Conservation (phyloP, 768 basidiomycete genomes). For the Boletus patriciae region DNA sequence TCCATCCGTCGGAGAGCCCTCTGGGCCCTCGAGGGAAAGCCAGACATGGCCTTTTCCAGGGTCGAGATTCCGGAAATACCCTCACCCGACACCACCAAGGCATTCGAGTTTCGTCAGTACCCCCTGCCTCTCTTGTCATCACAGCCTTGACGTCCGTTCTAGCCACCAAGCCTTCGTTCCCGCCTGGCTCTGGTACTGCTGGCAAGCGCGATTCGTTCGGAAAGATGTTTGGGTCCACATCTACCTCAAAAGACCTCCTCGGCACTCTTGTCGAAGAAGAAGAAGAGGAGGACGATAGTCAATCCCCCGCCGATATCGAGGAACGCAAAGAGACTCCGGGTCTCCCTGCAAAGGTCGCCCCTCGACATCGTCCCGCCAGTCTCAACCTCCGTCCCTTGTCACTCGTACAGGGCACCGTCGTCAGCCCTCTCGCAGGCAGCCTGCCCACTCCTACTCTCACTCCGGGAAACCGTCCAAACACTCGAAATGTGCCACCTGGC, state of each 20-base stretch:
- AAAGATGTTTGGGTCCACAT: constrained; percentile 60
- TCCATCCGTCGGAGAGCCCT: constrained; percentile 81
- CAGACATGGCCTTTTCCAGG: constrained; percentile 64
- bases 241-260: constrained; percentile 72
- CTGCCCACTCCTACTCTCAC: constrained; percentile 57
- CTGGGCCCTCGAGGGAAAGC: constrained; percentile 84
- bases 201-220: constrained; percentile 80
- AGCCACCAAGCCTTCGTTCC: constrained; percentile 65
- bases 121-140: constrained; percentile 1
- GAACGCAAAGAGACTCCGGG: constrained; percentile 17
- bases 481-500: constrained; percentile 37
- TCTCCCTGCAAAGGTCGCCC: constrained; percentile 39
- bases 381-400: constrained; percentile 71
- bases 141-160: neutral
- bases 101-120: constrained; percentile 68
- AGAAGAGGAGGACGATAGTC: constrained; percentile 73
- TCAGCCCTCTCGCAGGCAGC: constrained; percentile 34
- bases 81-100: constrained; percentile 54
- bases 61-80: constrained; percentile 84
- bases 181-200: constrained; percentile 51
- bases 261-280: constrained; percentile 83
- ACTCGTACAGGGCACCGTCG: constrained; percentile 55
- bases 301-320: constrained; percentile 10
- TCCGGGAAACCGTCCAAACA: constrained; percentile 44
- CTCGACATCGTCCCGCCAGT: constrained; percentile 64